Percentiles rank a stretch among this genome's conserved stretches.
These are phyloP conservation scores for Phytopythium litorale DNA, from an alignment of 352 stramenopile genomes.

Conservation along the genomic window DNA sequence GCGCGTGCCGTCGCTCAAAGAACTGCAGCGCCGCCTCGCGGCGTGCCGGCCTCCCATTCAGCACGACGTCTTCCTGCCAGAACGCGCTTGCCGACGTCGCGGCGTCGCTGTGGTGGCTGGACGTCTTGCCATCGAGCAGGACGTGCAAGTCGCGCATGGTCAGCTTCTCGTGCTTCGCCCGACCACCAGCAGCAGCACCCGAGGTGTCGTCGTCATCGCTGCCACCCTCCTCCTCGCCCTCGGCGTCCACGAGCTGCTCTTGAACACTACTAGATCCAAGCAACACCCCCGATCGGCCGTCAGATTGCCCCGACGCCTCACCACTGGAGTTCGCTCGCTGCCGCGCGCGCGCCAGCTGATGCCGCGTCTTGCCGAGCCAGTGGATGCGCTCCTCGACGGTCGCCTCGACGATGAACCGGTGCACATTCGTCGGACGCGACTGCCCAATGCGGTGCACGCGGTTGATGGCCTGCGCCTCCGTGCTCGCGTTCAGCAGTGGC, in stretches of 20 bases:
- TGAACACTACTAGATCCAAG: neutral
- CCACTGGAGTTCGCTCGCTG: neutral
- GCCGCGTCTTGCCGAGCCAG: constrained; percentile 18
- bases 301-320: neutral
- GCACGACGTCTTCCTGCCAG: constrained; percentile 36
- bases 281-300: neutral
- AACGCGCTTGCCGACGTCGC: constrained; percentile 18
- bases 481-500: constrained; percentile 78
- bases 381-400: constrained; percentile 90
- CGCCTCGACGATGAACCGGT: constrained; percentile 86
- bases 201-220: constrained; percentile 16
- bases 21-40: constrained; percentile 28
- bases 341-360: constrained; percentile 2
- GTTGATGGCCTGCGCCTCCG: constrained; percentile 88
- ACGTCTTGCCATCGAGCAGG: constrained; percentile 27
- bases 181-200: constrained; percentile 33
- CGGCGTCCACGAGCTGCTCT: neutral
- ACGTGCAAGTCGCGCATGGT: constrained; percentile 47
- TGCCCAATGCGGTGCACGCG: constrained; percentile 91
- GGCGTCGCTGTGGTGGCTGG: neutral
- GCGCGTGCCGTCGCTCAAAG: constrained; percentile 33
- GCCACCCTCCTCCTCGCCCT: constrained; percentile 16
- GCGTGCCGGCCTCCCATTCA: constrained; percentile 30
- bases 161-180: constrained; percentile 48
- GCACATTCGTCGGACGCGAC: constrained; percentile 71